Evolutionary conservation across 2,329 filamentous ascomycete genomes (phyloP).

Genomic region (Thielaviopsis euricoi): DNA sequence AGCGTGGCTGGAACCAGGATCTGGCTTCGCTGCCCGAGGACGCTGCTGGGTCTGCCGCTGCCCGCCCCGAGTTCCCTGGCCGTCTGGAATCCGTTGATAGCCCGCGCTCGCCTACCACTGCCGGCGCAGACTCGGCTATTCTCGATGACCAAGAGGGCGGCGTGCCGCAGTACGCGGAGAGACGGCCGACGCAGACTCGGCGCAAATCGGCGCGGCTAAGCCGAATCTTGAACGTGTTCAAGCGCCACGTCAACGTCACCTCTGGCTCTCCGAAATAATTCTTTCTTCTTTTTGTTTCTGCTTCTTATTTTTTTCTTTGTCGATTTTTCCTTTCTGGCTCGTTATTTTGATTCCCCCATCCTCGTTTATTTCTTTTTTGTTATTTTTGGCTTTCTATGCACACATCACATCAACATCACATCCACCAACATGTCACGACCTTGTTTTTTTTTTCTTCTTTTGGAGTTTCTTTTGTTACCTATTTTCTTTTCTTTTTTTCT

Average conservation of each 20-base stretch:
- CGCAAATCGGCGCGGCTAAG: background rate
- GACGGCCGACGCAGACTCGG: background rate
- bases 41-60: too few relatives aligned
- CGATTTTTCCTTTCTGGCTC: background rate
- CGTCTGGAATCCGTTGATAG: background rate
- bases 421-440: too few relatives aligned
- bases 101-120: background rate
- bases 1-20: background rate
- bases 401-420: background rate
- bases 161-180: too few relatives aligned
- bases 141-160: background rate
- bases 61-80: background rate
- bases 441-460: too few relatives aligned
- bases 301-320: background rate
- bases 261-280: background rate
- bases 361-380: background rate
- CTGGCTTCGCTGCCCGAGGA: background rate
- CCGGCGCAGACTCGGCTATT: background rate
- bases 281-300: background rate
- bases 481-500: background rate
- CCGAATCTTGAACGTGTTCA: conserved; percentile 4
- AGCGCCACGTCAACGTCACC: background rate
- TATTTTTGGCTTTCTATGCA: background rate
- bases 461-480: background rate
- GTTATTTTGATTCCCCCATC: background rate